Evolutionary conservation across 192 early-diverging fungal genomes (phyloP).

Genomic region (Cladochytrium replicatum): DNA sequence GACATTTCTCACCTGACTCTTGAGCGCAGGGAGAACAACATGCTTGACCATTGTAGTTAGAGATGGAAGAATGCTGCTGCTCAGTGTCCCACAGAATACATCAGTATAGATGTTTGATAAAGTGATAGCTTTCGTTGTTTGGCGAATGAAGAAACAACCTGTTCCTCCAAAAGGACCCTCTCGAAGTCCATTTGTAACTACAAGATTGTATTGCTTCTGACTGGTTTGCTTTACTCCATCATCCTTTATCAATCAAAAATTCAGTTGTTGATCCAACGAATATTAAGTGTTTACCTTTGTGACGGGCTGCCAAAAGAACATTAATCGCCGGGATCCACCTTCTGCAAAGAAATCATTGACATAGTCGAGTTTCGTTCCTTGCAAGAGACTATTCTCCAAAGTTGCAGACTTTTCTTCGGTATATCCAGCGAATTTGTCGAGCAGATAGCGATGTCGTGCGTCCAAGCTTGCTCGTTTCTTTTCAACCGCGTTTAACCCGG

Average conservation of each 20-base stretch:
- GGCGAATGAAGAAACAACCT: slow-evolving; percentile 48
- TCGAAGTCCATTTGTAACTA: slow-evolving; percentile 42
- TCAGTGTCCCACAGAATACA: slow-evolving; percentile 40
- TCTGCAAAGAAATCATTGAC: slow-evolving; percentile 55
- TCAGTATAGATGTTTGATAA: slow-evolving; percentile 43
- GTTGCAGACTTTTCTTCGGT: slow-evolving; percentile 48
- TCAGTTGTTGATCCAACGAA: slow-evolving; percentile 1
- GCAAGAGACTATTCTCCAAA: slow-evolving; percentile 43
- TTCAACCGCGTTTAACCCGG: slow-evolving; percentile 31
- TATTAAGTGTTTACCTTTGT: slow-evolving; percentile 19
- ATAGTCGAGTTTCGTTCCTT: slow-evolving; percentile 45
- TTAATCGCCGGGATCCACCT: slow-evolving; percentile 36
- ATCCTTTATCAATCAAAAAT: slow-evolving; percentile 1
- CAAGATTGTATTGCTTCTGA: slow-evolving; percentile 24
- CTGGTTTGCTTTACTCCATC: neutral
- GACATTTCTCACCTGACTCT: slow-evolving; percentile 33
- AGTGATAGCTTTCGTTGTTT: slow-evolving; percentile 46
- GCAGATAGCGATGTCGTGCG: slow-evolving; percentile 40
- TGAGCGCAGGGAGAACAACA: slow-evolving; percentile 45
- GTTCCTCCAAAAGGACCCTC: slow-evolving; percentile 43
- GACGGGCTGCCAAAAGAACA: slow-evolving; percentile 63
- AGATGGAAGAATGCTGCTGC: slow-evolving; percentile 41
- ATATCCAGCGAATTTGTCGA: slow-evolving; percentile 45
- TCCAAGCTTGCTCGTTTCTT: slow-evolving; percentile 48
- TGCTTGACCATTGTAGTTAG: slow-evolving; percentile 50